Evolutionary conservation across 208 protist species (phyloP).

Genomic region (Trichomonas gallinae): DNA sequence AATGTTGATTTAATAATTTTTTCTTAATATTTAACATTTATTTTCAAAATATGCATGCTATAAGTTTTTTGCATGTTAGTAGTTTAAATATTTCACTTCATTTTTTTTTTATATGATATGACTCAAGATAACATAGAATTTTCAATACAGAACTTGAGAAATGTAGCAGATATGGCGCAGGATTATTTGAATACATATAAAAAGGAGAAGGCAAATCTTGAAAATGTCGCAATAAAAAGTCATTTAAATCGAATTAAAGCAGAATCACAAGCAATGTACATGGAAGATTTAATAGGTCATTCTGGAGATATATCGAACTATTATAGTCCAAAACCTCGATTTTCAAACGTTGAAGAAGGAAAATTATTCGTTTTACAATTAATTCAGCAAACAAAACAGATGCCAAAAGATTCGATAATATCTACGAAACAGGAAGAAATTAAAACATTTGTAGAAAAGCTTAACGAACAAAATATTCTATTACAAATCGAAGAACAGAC

Average conservation of each 20-base stretch:
- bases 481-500: neutral
- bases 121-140: too few relatives aligned
- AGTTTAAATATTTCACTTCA: too few relatives aligned
- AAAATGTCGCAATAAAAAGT: neutral
- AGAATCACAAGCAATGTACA: neutral
- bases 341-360: neutral
- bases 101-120: too few relatives aligned
- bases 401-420: neutral
- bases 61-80: too few relatives aligned
- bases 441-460: neutral
- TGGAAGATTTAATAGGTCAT: neutral
- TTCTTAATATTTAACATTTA: too few relatives aligned
- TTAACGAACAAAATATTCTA: neutral
- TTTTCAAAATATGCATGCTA: too few relatives aligned
- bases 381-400: neutral
- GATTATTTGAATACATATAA: neutral
- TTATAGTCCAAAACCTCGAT: neutral
- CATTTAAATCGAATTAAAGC: neutral
- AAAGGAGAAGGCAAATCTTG: neutral
- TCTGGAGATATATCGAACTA: neutral
- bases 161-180: neutral
- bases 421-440: neutral
- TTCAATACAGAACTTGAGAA: neutral
- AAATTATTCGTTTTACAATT: neutral
- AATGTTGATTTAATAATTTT: too few relatives aligned